phyloP scores from a whole-genome alignment of 2,329 filamentous ascomycete species.

The Lachnellula cervina region DNA sequence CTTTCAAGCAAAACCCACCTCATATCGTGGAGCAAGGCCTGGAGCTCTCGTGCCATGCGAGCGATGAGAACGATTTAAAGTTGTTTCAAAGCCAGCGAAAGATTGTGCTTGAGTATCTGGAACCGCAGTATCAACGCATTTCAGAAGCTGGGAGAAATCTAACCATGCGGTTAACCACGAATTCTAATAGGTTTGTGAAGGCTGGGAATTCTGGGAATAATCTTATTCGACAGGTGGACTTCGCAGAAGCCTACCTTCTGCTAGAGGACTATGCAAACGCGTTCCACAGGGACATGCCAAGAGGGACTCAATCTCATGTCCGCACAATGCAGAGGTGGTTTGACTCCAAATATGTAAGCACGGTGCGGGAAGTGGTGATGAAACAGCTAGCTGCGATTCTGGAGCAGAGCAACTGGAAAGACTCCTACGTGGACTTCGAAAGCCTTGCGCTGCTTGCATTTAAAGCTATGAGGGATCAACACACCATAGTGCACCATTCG shows the following conservation, averaged over 20 bases:
- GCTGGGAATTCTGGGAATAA: no score
- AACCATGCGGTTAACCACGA: background rate
- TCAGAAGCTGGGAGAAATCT: background rate
- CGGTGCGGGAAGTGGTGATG: background rate
- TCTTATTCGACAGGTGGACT: background rate
- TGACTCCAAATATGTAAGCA: background rate
- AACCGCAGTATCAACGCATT: background rate
- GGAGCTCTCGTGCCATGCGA: background rate
- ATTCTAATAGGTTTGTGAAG: no score
- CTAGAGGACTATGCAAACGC: background rate
- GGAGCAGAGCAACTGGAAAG: background rate
- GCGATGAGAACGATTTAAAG: background rate
- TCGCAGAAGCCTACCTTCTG: background rate
- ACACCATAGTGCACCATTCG: no score
- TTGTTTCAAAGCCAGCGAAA: background rate
- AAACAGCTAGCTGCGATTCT: background rate
- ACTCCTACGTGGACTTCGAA: no score
- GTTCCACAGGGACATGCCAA: background rate
- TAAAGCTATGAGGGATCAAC: no score
- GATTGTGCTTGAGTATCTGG: background rate
- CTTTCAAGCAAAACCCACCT: background rate
- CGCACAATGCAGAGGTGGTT: background rate
- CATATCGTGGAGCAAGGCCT: background rate
- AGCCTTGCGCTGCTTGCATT: no score
- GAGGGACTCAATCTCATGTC: background rate